Evolutionary conservation across 345 rosid genomes (phyloP), one percentile per base, ranked within the genome.

Genomic region (Lepidium didymum): DNA sequence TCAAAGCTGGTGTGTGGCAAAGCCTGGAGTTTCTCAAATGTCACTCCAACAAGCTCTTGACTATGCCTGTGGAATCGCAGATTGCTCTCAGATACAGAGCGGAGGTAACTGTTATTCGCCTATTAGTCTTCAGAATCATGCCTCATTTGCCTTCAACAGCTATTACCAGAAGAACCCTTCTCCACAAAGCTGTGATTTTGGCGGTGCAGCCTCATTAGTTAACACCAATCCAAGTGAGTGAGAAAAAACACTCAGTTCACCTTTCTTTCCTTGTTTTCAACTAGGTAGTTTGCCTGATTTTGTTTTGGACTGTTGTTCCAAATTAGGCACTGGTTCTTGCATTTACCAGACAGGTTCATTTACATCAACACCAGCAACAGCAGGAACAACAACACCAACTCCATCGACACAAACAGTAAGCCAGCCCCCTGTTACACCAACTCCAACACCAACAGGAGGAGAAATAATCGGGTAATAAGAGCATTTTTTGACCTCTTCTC

Each of bases 1-100:
- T 38, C 93, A 89, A 76, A 83, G 88, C 81, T 95, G 97, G 97
- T 95, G 99, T 34, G 79, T 89, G 52, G 96, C 90, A 19, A 87
- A 51, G 83, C 65, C 70, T n/a, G 96, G 97, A 74, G 85, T 69
- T 0, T 19, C 80, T 3, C 84, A 84, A 71, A 63, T 70, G 34
- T 69, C 84, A 7, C 78, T 91, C 38, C 99, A 95, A 68, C 36
- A 74, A 5, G 99, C 86, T 10, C 81, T 95, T 74, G 97, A 95
- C 75, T 95, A 91, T 67, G 99, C 99, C 0, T 95, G 99, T 36
- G 99, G 99, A 10, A 64, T 72, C 10, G 89, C 90, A 0, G 97
- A 89, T 72, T 95, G 99, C 64, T 83, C 99, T 6, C 87, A 79
- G 76, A 87, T 95, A 43, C 97, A 87, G 80, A 87, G 83, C 76